Base-by-base conservation (phyloP, 2,329 filamentous ascomycete species). In the Thelonectria rubi region DNA sequence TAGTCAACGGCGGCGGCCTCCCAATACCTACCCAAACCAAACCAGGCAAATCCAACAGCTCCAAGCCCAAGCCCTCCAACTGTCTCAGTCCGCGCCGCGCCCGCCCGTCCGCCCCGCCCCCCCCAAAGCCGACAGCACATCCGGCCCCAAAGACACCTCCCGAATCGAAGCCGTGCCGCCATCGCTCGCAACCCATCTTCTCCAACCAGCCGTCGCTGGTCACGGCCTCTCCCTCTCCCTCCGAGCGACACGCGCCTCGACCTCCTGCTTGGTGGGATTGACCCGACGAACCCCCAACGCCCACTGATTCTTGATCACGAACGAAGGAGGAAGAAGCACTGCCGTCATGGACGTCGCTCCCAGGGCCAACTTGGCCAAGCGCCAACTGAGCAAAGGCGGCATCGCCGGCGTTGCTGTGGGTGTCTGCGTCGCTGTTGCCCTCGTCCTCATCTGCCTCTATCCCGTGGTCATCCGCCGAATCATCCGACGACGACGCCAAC, bases 351-450 rank as follows among this genome's bases (percentile, higher is more conserved):
- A 54, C 54, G 65, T 71, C 59, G 53, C 51, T 50, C 49, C 55
- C 40, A 64, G 69, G 55, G 63, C 62, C 49, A 52, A 57, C 32
- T 39, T 72, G 43, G 57, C 62, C 32, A 75, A 69, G 62, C 73
- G 76, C 47, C 62, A 71, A 34, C 60, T 79, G 55, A 67, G 69
- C 54, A 65, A 76, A 64, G 77, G 77, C 42, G 73, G 73, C 49
- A 73, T 79, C 50, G 78, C 77, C 2, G 78, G 78, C 37, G 69
- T 77, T 53, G 73, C 75, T 24, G 69, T 80, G 45, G 78, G 78
- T 32, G 67, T 74, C 52, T 55, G 78, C 42, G 61, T 79, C 46
- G 77, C 69, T 43, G 64, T 73, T 46, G 69, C 65, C 14, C 71
- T 80, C 12, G 58, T 78, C 49, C 64, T 71, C 52, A 64, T 80